Percentiles rank a stretch among this genome's conserved stretches.
phyloP scores from a whole-genome alignment of 257 asterid genomes.

The Solanum pinnatisectum region DNA sequence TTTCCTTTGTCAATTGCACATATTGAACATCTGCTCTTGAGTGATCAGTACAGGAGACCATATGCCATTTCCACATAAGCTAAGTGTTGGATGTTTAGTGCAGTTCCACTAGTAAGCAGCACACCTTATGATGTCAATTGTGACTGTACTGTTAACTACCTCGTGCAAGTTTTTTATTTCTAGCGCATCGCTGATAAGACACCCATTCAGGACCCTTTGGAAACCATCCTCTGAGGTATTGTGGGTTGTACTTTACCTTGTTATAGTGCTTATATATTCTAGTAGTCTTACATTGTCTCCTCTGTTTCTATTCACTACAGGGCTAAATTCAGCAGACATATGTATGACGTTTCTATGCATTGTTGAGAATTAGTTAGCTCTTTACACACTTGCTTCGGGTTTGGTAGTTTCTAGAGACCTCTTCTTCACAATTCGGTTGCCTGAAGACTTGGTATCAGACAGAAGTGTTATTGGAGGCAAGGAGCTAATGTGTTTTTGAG shows the following conservation, averaged over 20 bases:
- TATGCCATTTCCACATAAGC: slow-evolving; percentile 37
- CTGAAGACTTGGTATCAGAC: slow-evolving; percentile 21
- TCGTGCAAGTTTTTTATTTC: slow-evolving; percentile 10
- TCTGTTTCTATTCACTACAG: not conserved
- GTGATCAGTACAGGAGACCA: slow-evolving; percentile 45
- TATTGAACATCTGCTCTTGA: slow-evolving; percentile 45
- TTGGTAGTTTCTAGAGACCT: not conserved
- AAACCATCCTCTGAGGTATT: slow-evolving; percentile 34
- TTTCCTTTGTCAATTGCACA: slow-evolving; percentile 84
- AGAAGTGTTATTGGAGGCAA: slow-evolving; percentile 9
- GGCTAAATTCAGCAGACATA: not conserved
- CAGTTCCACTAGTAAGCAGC: slow-evolving; percentile 47
- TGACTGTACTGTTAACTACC: slow-evolving; percentile 9
- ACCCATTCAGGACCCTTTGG: slow-evolving; percentile 40
- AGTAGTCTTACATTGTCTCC: not conserved
- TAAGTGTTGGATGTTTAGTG: slow-evolving; percentile 44
- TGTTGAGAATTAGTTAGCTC: not conserved
- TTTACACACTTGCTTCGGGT: slow-evolving; percentile 1
- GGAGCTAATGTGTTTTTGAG: slow-evolving; percentile 5
- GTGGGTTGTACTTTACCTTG: not conserved
- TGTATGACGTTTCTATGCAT: not conserved
- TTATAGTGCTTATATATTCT: not conserved
- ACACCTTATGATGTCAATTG: not conserved
- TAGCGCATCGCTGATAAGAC: slow-evolving; percentile 37
- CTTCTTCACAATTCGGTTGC: slow-evolving; percentile 20